phyloP scores from a whole-genome alignment of 495 filamentous ascomycete genomes.

The Durotheca rogersii region DNA sequence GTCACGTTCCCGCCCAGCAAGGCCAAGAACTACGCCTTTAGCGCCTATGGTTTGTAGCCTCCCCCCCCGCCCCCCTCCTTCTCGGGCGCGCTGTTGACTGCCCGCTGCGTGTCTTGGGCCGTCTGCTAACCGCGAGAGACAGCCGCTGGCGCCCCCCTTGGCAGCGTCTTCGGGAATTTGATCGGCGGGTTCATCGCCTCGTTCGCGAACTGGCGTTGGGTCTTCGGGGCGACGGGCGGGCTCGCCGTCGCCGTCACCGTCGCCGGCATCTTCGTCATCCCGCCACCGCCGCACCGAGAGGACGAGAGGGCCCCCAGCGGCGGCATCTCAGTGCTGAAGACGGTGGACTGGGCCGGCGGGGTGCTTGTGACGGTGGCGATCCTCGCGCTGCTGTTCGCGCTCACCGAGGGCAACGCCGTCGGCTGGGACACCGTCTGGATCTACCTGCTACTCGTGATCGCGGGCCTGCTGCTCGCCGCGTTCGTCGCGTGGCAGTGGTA shows the following conservation, averaged over 20 bases:
- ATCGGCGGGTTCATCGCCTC: constrained; percentile 55
- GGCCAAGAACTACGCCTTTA: constrained; percentile 65
- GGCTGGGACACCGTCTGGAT: constrained; percentile 71
- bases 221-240: constrained; percentile 66
- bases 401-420: constrained; percentile 63
- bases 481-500: constrained; percentile 68
- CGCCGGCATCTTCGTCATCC: constrained; percentile 65
- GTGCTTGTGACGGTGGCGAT: constrained; percentile 63
- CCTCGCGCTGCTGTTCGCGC: constrained; percentile 59
- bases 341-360: constrained; percentile 67
- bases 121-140: not conserved
- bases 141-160: constrained; percentile 60
- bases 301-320: constrained; percentile 24
- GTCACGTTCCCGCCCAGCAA: constrained; percentile 60
- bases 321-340: constrained; percentile 35
- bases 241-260: constrained; percentile 60
- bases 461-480: constrained; percentile 54
- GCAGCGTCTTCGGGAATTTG: constrained; percentile 57
- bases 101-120: too few relatives aligned
- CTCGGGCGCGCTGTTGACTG: too few relatives aligned
- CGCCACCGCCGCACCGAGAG: constrained; percentile 46
- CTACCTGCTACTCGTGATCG: constrained; percentile 61
- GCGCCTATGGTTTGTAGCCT: constrained; percentile 46
- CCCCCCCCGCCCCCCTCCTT: too few relatives aligned
- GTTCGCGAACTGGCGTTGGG: constrained; percentile 61